A percentile compares a stretch with the other conserved stretches of the same genome.
Conservation (phyloP, 2,329 filamentous ascomycete species). For the Paraphoma sp. region DNA sequence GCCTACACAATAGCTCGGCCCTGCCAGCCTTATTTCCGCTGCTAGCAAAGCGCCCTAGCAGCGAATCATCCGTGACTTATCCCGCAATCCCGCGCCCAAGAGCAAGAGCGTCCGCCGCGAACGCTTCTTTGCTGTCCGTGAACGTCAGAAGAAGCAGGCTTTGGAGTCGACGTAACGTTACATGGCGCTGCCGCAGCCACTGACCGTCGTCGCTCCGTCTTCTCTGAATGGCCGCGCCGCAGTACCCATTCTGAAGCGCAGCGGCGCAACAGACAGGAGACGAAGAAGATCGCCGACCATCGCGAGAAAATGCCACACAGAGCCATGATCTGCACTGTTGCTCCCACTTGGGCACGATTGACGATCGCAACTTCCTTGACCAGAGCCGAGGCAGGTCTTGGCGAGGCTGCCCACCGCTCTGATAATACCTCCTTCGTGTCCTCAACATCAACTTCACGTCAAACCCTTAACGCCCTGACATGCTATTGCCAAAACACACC, state of each 20-base stretch:
- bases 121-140: neutral
- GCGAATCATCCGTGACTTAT: neutral
- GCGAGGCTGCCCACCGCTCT: neutral
- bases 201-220: neutral
- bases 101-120: neutral
- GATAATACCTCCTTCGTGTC: neutral
- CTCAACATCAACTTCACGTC: neutral
- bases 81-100: neutral
- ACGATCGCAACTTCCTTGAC: neutral
- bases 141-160: neutral
- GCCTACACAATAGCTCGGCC: neutral
- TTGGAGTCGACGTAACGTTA: slow-evolving; percentile 16
- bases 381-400: neutral
- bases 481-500: too few relatives aligned
- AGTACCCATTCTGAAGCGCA: neutral
- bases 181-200: slow-evolving; percentile 8
- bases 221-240: neutral
- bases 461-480: neutral
- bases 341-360: neutral
- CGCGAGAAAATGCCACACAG: neutral
- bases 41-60: neutral
- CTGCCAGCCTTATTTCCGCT: neutral
- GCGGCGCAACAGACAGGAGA: neutral
- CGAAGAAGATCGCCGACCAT: neutral
- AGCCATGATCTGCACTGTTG: neutral